A percentile compares a stretch with the other conserved stretches of the same genome.
Conservation (phyloP, 2,329 filamentous ascomycete genomes). For the Aspergillus ustus region DNA sequence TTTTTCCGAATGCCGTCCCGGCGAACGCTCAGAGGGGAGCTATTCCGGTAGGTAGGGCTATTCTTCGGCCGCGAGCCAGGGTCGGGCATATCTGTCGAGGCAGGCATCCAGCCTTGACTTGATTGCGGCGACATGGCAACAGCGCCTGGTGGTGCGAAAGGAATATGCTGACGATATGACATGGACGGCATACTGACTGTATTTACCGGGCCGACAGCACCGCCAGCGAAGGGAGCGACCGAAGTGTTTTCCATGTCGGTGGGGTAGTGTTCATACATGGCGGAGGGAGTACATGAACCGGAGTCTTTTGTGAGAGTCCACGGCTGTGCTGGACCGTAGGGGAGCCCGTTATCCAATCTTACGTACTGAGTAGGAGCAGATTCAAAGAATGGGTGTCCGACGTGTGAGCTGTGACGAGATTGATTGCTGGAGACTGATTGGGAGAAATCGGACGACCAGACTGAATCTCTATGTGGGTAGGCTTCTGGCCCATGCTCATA, state of each 20-base stretch:
- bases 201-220: slow-evolving; percentile 47
- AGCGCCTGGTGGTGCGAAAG: slow-evolving; percentile 53
- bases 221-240: slow-evolving; percentile 48
- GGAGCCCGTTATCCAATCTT: slow-evolving; percentile 57
- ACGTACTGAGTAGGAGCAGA: slow-evolving; percentile 65
- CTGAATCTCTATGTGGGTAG: slow-evolving; percentile 57
- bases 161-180: slow-evolving; percentile 53
- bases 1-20: slow-evolving; percentile 96
- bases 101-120: slow-evolving; percentile 61
- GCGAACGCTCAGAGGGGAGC: slow-evolving; percentile 74
- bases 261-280: slow-evolving; percentile 68
- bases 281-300: slow-evolving; percentile 75
- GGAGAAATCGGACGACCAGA: slow-evolving; percentile 56
- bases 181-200: slow-evolving; percentile 45
- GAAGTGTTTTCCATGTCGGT: slow-evolving; percentile 55
- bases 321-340: slow-evolving; percentile 53
- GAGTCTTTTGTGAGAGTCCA: slow-evolving; percentile 71
- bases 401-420: slow-evolving; percentile 47
- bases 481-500: slow-evolving; percentile 55
- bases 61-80: slow-evolving; percentile 59
- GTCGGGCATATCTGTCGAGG: slow-evolving; percentile 54
- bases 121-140: slow-evolving; percentile 66
- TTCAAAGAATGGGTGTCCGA: slow-evolving; percentile 54
- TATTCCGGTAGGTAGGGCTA: slow-evolving; percentile 69
- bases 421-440: slow-evolving; percentile 47